Conservation (phyloP, 176 grass and related monocot species). For the barley (Hordeum vulgare) region MorexV3_pseudomolecules_assembly NC_058522.1:491419753-491420252, state of each 20-base stretch:
- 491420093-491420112: too few species aligned
- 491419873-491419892: neutral
- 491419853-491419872: neutral
- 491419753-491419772: neutral
- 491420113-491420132: too few species aligned
- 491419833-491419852: neutral
- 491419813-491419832: neutral
- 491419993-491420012: neutral
- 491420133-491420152: too few species aligned
- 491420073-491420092: too few species aligned
- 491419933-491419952: neutral
- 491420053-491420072: too few species aligned
- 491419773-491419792: neutral
- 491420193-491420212: too few species aligned
- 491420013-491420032: too few species aligned
- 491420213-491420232: too few species aligned
- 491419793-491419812: neutral
- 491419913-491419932: neutral
- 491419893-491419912: neutral
- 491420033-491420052: too few species aligned
- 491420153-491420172: too few species aligned
- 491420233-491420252: too few species aligned
- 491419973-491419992: neutral
- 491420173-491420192: too few species aligned
- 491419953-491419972: neutral